Conservation (phyloP, 495 filamentous ascomycete genomes). For the Rostrohypoxylon terebratum region DNA sequence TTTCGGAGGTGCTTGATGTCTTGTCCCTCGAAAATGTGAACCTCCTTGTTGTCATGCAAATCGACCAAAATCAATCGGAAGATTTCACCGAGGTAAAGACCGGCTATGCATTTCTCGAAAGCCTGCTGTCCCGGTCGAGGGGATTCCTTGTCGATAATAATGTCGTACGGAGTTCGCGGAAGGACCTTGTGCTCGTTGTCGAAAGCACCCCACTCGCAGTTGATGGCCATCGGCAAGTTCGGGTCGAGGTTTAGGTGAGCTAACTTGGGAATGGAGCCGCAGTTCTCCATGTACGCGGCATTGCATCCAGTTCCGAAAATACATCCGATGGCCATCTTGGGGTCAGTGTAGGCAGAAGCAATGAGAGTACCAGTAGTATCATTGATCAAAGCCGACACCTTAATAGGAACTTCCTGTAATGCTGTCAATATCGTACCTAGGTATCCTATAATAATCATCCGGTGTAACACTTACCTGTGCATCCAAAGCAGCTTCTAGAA, state of each 20-base stretch:
- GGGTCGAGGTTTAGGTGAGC: constrained; percentile 92
- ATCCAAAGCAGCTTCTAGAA: constrained; percentile 85
- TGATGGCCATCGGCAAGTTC: constrained; percentile 93
- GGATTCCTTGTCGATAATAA: constrained; percentile 90
- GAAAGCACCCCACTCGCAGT: constrained; percentile 99
- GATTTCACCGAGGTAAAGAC: constrained; percentile 93
- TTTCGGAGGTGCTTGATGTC: constrained; percentile 81
- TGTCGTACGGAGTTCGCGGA: constrained; percentile 85
- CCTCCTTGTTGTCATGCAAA: constrained; percentile 79
- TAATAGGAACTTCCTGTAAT: constrained; percentile 84
- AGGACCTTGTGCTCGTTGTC: constrained; percentile 96
- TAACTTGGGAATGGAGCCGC: constrained; percentile 91
- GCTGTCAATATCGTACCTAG: constrained; percentile 14
- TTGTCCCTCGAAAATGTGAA: constrained; percentile 84
- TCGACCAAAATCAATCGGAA: constrained; percentile 92
- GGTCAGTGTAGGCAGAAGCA: constrained; percentile 93
- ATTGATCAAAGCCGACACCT: constrained; percentile 92
- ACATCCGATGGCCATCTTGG: constrained; percentile 91
- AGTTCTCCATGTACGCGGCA: constrained; percentile 96
- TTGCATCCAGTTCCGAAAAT: constrained; percentile 99
- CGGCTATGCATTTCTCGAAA: constrained; percentile 98
- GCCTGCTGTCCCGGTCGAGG: constrained; percentile 95
- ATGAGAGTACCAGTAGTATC: constrained; percentile 99
- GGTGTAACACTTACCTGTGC: constrained; percentile 72
- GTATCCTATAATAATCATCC: constrained; percentile 18